Evolutionary conservation across 495 filamentous ascomycete genomes (phyloP).

Genomic region (Aspergillus avenaceus): DNA sequence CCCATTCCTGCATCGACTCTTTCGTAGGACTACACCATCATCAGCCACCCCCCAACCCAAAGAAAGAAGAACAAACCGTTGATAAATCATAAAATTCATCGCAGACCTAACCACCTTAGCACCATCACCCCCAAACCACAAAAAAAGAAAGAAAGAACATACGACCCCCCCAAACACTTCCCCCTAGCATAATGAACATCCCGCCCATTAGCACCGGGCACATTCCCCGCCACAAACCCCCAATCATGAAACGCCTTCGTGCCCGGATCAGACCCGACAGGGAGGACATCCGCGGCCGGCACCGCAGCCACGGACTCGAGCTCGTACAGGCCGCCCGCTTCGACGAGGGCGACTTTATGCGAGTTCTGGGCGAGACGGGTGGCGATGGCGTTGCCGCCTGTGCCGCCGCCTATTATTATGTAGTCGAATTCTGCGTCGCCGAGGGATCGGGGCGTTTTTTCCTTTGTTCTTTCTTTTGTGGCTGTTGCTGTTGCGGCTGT

Average conservation of each 20-base stretch:
- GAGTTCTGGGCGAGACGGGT: constrained; percentile 37
- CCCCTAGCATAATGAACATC: constrained; percentile 31
- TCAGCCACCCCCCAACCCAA: background rate
- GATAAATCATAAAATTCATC: constrained; percentile 47
- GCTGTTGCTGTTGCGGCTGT: too few relatives aligned
- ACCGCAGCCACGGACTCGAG: constrained; percentile 23
- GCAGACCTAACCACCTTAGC: constrained; percentile 20
- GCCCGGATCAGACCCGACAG: constrained; percentile 33
- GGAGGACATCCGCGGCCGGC: constrained; percentile 11
- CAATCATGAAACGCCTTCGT: constrained; percentile 34
- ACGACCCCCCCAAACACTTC: constrained; percentile 28
- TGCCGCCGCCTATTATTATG: constrained; percentile 53
- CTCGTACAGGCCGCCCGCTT: constrained; percentile 55
- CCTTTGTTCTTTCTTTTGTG: too few relatives aligned
- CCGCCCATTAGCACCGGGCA: constrained; percentile 29
- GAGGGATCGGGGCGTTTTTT: too few relatives aligned
- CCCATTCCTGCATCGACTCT: constrained; percentile 51
- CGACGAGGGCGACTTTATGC: constrained; percentile 43
- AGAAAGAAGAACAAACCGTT: constrained; percentile 8
- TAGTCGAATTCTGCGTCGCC: constrained; percentile 36
- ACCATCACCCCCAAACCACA: background rate
- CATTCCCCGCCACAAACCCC: constrained; percentile 39
- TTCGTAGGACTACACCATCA: background rate
- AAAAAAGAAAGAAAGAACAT: background rate
- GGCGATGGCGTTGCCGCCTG: constrained; percentile 44